Evolutionary conservation across 352 stramenopile genomes (phyloP), one percentile per base, ranked within the genome.

Genomic region (Aphanomyces astaci): DNA sequence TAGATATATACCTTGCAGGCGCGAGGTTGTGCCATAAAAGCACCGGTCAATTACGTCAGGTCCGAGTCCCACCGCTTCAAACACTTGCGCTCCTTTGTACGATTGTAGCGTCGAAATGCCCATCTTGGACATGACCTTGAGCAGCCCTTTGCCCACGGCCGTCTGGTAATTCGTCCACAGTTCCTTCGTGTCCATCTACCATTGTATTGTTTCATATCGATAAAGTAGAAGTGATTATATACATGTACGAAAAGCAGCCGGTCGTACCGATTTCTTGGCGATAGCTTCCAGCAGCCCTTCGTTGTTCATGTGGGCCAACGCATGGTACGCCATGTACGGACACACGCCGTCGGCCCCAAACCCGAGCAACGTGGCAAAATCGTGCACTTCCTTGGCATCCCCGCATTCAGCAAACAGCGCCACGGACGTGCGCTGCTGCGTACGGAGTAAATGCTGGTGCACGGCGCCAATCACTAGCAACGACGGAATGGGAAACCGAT

Each of bases 51-150:
- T 95, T 28, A 98, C 92, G 32, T 97, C 92, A 39, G 94, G 81
- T 4, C 89, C 88, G 36, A 98, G 77, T 72, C 95, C 95, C 49
- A 98, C 87, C 39, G 92, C 92, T 71, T 98, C 95, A 75, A 98
- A 98, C 63, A 98, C 97, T 72, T 98, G 95, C 15, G 95, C 95
- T 52, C 95, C 95, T 68, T 97, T 92, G 77, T 98, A 98, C 30
- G 88, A 97, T 62, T 95, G 89, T 25, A 98, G 78, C 5, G 97
- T 88, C 2, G 88, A 97, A 72, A 98, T 98, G 64, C 95, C 95
- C 89, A 98, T 98, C 80, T 98, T 98, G 3, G 86, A 97, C 78
- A 89, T 89, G 25, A 89, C 81, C 66, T 89, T 89, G 7, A 89
- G 55, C 22, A 89, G 81, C 59, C 81, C 81, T 71, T 89, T 89